Evolutionary conservation across 2,329 filamentous ascomycete genomes (phyloP).

Genomic region (Talaromyces sp.): DNA sequence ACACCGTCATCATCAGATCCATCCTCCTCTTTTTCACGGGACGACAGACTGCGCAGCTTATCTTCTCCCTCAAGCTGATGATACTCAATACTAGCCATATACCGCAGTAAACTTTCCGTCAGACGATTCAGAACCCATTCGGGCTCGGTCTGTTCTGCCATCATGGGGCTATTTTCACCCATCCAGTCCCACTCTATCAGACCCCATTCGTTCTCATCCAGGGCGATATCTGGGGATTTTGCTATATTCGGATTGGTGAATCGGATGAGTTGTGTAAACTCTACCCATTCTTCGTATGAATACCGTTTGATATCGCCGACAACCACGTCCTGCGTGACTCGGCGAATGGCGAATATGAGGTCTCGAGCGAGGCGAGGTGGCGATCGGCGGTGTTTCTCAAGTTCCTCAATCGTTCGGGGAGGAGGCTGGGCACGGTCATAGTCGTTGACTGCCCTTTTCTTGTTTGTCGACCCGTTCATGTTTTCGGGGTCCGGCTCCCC

Average conservation of each 20-base stretch:
- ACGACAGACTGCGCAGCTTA: not conserved
- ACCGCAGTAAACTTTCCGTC: constrained; percentile 57
- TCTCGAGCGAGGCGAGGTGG: constrained; percentile 57
- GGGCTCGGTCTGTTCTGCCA: constrained; percentile 57
- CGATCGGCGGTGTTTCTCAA: constrained; percentile 44
- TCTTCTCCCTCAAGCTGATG: not conserved
- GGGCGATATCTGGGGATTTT: constrained; percentile 26
- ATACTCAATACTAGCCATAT: constrained; percentile 23
- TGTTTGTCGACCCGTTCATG: not conserved
- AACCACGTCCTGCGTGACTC: constrained; percentile 59
- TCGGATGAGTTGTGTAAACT: constrained; percentile 70
- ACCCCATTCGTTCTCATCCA: constrained; percentile 53
- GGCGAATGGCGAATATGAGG: constrained; percentile 65
- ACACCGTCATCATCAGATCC: not conserved
- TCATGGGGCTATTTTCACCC: constrained; percentile 62
- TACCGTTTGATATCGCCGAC: constrained; percentile 59
- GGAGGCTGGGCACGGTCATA: constrained; percentile 14
- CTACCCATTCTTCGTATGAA: constrained; percentile 78
- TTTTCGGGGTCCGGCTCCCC: constrained; percentile 17
- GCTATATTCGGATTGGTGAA: constrained; percentile 41
- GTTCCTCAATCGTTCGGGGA: constrained; percentile 37
- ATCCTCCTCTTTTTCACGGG: not conserved
- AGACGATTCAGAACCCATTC: constrained; percentile 64
- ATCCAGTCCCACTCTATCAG: constrained; percentile 69
- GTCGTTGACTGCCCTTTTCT: constrained; percentile 8